These are phyloP conservation scores for Trichoderma pleuroti DNA, from an alignment of 2,329 filamentous ascomycete genomes.

Conservation along the genomic window DNA sequence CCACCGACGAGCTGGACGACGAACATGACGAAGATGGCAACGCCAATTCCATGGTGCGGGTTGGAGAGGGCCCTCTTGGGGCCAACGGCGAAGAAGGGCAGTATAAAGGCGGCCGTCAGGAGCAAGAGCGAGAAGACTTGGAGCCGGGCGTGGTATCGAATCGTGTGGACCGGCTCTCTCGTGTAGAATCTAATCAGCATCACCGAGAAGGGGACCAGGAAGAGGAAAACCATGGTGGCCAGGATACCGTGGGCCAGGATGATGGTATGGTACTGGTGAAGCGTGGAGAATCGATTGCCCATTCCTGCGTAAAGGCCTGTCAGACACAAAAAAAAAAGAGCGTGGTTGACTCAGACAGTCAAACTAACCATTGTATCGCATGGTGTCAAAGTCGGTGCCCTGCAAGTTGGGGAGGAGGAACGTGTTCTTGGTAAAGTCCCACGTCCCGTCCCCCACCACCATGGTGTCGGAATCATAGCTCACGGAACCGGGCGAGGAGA, in stretches of 20 bases:
- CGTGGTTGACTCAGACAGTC: neutral
- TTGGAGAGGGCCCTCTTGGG: slow-evolving; percentile 69
- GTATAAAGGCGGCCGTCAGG: slow-evolving; percentile 66
- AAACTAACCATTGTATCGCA: slow-evolving; percentile 71
- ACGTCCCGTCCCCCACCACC: slow-evolving; percentile 77
- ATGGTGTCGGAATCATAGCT: slow-evolving; percentile 72
- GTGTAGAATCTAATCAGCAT: slow-evolving; percentile 70
- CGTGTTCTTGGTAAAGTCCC: slow-evolving; percentile 72
- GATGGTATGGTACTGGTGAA: slow-evolving; percentile 67
- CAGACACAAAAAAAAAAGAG: slow-evolving; percentile 2
- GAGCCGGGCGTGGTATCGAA: slow-evolving; percentile 70
- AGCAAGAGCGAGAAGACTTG: slow-evolving; percentile 67
- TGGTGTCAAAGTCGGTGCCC: slow-evolving; percentile 75
- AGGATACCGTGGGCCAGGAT: slow-evolving; percentile 70
- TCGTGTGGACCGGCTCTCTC: slow-evolving; percentile 55
- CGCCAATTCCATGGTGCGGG: slow-evolving; percentile 79
- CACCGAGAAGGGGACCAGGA: slow-evolving; percentile 70
- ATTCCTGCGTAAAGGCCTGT: slow-evolving; percentile 55
- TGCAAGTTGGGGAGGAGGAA: slow-evolving; percentile 76
- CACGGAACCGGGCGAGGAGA: slow-evolving; percentile 68
- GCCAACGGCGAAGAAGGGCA: slow-evolving; percentile 77
- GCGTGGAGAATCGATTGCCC: slow-evolving; percentile 71
- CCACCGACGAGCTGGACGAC: slow-evolving; percentile 69
- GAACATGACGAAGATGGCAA: slow-evolving; percentile 72
- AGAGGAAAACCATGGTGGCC: slow-evolving; percentile 68